Base-by-base conservation (phyloP, 148 eudicot genomes). In the Cornus kousa region DNA sequence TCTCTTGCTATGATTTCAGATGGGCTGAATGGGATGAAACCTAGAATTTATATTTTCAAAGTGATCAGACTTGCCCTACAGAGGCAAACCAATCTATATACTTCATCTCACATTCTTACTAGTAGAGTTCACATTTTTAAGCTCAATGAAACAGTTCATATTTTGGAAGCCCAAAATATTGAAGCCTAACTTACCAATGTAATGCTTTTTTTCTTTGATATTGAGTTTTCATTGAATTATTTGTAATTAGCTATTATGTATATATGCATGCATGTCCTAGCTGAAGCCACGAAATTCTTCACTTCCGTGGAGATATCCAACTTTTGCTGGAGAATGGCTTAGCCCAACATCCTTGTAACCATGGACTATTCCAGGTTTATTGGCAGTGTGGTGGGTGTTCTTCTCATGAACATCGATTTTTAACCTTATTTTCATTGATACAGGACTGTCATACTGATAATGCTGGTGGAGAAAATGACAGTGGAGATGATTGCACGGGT, bases 401-500 rank as follows among this genome's bases (percentile, higher is more conserved):
- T 62, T 35, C 74, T 46, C 33, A 35, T 67, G 32, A 33, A 66
- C 28, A 39, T 53, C 22, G 5, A 24, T 43, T 75, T 81, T 75
- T 81, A 37, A 71, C 64, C 35, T 70, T 78, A 31, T 75, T 64
- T 73, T 68, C 13, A 66, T 35, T 40, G 70, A 57, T 74, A 77
- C 82, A 89, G 94, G 91, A 78, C 75, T 75, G 82, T 70, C 86
- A 85, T 70, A 79, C 74, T 76, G 92, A 85, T 73, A 83, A 82
- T 80, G 83, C 81, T 50, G 87, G 78, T 70, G 89, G 84, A 78
- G 90, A 80, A 81, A 84, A 85, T 85, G 86, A 85, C 78, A 89
- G 85, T 73, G 90, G 90, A 80, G 92, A 95, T 80, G 91, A 88
- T 78, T 79, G 81, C 68, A 71, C 81, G 71, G 94, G 90, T 72